Evolutionary conservation across 1,284 basidiomycete species (phyloP).

Genomic region (Coriolopsis trogii): DNA sequence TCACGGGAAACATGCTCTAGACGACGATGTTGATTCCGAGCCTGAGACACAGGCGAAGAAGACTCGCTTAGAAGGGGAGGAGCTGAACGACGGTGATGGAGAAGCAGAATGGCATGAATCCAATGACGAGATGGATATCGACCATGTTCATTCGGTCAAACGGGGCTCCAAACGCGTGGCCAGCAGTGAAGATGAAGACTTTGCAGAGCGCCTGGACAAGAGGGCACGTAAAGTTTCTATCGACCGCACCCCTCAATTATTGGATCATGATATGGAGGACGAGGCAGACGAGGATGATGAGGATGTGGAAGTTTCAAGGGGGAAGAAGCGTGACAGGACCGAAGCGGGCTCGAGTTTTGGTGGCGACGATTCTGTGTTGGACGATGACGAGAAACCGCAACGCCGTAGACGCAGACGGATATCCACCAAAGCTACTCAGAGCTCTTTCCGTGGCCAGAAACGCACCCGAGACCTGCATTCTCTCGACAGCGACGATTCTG

Average conservation of each 20-base stretch:
- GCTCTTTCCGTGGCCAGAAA: constrained; percentile 57
- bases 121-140: constrained; percentile 30
- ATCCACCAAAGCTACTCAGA: constrained; percentile 50
- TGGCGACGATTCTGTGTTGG: constrained; percentile 50
- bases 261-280: constrained; percentile 35
- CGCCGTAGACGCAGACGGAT: constrained; percentile 42
- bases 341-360: constrained; percentile 74
- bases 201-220: constrained; percentile 31
- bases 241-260: constrained; percentile 35
- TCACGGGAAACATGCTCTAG: constrained; percentile 28
- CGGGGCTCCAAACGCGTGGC: constrained; percentile 54
- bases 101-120: constrained; percentile 44
- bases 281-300: constrained; percentile 28
- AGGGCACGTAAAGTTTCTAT: constrained; percentile 51
- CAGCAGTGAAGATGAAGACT: constrained; percentile 42
- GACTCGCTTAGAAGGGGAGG: constrained; percentile 50
- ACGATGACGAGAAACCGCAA: constrained; percentile 32
- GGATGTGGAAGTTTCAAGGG: constrained; percentile 53
- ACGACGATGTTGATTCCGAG: constrained; percentile 36
- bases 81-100: constrained; percentile 47
- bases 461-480: constrained; percentile 61
- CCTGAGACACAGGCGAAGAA: constrained; percentile 51
- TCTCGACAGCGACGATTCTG: constrained; percentile 51
- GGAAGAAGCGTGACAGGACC: constrained; percentile 74
- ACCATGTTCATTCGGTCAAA: constrained; percentile 28